Evolutionary conservation across 768 basidiomycete genomes (phyloP).

Genomic region (Mycena olivaceomarginata): DNA sequence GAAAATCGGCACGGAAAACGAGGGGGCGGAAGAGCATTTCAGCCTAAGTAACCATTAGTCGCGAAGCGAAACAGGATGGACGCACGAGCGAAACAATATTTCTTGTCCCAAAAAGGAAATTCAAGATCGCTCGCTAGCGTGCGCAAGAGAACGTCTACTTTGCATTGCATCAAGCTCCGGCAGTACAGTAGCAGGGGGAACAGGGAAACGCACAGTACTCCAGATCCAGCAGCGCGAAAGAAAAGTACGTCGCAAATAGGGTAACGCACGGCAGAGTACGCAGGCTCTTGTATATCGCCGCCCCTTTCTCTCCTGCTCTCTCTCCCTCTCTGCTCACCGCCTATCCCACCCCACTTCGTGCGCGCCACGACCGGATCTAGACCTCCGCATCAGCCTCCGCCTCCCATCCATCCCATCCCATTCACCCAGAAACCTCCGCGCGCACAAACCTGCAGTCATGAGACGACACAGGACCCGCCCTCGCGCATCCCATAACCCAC

Average conservation of each 20-base stretch:
- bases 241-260: not conserved
- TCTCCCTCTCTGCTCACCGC: not conserved
- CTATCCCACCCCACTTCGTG: not conserved
- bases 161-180: not conserved
- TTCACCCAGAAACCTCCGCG: not conserved
- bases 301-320: not conserved
- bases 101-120: slow-evolving; percentile 1
- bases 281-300: not conserved
- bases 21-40: slow-evolving; percentile 2
- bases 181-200: not conserved
- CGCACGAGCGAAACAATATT: not conserved
- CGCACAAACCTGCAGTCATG: not conserved
- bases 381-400: not conserved
- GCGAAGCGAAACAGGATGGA: not conserved
- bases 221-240: not conserved
- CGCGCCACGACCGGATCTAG: not conserved
- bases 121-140: not conserved
- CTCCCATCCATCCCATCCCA: not conserved
- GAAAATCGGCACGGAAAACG: too few species aligned
- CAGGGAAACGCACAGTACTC: not conserved
- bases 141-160: not conserved
- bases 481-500: not conserved
- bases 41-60: not conserved
- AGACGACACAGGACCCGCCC: slow-evolving; percentile 1
- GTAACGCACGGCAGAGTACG: not conserved